These are phyloP conservation scores for Neurospora tetraspora DNA, from an alignment of 495 filamentous ascomycete genomes.

Conservation along the genomic window DNA sequence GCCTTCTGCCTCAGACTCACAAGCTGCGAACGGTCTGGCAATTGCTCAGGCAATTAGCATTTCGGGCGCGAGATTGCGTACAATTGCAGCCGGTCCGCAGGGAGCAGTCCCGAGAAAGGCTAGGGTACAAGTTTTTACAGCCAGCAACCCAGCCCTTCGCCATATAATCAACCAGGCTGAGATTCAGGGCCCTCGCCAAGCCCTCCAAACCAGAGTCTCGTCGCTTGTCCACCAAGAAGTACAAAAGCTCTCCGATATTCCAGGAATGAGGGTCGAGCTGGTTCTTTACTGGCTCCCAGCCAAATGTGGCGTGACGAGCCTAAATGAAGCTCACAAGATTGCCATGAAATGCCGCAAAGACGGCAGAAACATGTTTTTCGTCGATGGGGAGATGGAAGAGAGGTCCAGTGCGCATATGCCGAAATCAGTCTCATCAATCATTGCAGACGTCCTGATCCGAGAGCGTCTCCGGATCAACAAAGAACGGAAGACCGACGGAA, in stretches of 20 bases:
- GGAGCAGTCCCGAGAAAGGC: background rate
- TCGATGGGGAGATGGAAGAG: background rate
- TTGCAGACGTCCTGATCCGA: background rate
- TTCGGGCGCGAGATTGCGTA: background rate
- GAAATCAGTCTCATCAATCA: background rate
- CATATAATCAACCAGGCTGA: background rate
- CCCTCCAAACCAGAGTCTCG: background rate
- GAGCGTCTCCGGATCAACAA: background rate
- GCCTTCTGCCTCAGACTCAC: background rate
- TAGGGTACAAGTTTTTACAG: background rate
- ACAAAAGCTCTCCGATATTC: background rate
- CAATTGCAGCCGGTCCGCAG: background rate
- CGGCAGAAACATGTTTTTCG: background rate
- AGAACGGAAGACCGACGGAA: background rate
- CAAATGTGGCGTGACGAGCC: background rate
- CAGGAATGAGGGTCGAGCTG: background rate
- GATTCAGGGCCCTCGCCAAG: background rate
- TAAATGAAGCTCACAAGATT: background rate
- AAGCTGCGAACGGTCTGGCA: background rate
- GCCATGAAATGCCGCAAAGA: background rate
- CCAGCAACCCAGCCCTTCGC: background rate
- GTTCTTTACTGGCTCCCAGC: background rate
- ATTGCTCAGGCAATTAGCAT: background rate
- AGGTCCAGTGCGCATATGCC: background rate
- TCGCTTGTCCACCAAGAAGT: background rate